Evolutionary conservation across 192 early-diverging fungal species (phyloP).

Genomic region (Coemansia sp.): DNA sequence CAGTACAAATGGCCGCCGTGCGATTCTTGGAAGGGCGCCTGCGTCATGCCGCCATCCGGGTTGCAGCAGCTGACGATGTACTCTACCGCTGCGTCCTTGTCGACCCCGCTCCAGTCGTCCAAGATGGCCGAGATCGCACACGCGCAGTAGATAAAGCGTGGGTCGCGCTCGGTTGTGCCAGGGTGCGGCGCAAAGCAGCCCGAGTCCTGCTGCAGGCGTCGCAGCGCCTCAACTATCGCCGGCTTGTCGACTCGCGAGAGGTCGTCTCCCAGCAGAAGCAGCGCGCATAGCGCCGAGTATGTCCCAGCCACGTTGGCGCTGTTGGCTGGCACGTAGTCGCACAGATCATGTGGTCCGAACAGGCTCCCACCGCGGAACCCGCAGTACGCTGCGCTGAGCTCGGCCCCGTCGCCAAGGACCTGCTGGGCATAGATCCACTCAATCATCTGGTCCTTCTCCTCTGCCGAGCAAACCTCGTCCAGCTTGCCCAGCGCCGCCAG

Average conservation of each 20-base stretch:
- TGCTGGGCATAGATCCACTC: conserved; percentile 99
- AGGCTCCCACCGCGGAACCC: conserved; percentile 58
- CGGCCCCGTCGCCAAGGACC: conserved; percentile 42
- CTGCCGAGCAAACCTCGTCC: conserved; percentile 53
- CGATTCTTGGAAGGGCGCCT: conserved; percentile 74
- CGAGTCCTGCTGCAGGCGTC: conserved; percentile 66
- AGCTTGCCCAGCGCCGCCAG: conserved; percentile 77
- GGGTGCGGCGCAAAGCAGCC: conserved; percentile 77
- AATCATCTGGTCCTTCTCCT: conserved; percentile 67
- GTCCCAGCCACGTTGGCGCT: conserved; percentile 74
- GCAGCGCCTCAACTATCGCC: conserved; percentile 62
- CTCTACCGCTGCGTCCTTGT: conserved; percentile 52
- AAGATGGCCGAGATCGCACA: conserved; percentile 78
- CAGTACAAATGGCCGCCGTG: conserved; percentile 91
- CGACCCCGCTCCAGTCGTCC: conserved; percentile 87
- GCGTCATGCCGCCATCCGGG: conserved; percentile 66
- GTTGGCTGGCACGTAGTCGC: conserved; percentile 31
- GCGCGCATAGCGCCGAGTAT: conserved; percentile 80
- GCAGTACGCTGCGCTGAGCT: conserved; percentile 21
- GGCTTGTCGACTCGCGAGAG: conserved; percentile 73
- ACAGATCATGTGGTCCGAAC: conserved; percentile 37
- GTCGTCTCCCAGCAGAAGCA: conserved; percentile 88
- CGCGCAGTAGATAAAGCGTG: conserved; percentile 91
- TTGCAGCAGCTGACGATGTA: conserved; percentile 40
- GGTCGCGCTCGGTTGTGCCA: conserved; percentile 75